Conservation (phyloP, 371 early-diverging fungal genomes). For the Syncephalis fuscata region DNA sequence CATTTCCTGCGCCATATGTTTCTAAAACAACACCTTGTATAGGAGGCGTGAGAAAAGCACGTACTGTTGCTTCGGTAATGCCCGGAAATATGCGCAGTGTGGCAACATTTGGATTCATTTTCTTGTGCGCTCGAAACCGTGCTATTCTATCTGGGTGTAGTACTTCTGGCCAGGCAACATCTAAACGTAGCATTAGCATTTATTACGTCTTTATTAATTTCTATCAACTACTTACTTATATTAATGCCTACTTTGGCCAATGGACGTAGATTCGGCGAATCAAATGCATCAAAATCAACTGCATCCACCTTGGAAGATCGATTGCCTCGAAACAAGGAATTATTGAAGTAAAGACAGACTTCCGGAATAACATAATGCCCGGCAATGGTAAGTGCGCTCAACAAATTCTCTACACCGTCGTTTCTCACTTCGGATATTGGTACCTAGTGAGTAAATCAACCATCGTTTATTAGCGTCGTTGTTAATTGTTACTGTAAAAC, state of each 20-base stretch:
- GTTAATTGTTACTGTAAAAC: constrained; percentile 12
- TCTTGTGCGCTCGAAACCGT: constrained; percentile 65
- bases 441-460: constrained; percentile 14
- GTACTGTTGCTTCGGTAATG: constrained; percentile 72
- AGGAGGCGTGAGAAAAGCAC: constrained; percentile 71
- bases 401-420: constrained; percentile 90
- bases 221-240: constrained; percentile 37
- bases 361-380: constrained; percentile 97
- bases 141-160: constrained; percentile 72
- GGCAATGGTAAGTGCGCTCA: constrained; percentile 78
- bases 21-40: constrained; percentile 88
- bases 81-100: constrained; percentile 89
- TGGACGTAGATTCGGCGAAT: constrained; percentile 82
- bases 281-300: constrained; percentile 91
- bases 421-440: constrained; percentile 93
- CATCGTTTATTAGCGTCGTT: not conserved
- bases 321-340: constrained; percentile 92
- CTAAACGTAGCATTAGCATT: constrained; percentile 17
- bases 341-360: constrained; percentile 83
- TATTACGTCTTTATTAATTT: not conserved
- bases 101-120: constrained; percentile 75
- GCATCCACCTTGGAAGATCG: constrained; percentile 86
- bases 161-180: constrained; percentile 83
- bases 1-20: constrained; percentile 94
- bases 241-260: constrained; percentile 87